Conservation (phyloP, 1,284 basidiomycete genomes). For the Inonotus obliquus region DNA sequence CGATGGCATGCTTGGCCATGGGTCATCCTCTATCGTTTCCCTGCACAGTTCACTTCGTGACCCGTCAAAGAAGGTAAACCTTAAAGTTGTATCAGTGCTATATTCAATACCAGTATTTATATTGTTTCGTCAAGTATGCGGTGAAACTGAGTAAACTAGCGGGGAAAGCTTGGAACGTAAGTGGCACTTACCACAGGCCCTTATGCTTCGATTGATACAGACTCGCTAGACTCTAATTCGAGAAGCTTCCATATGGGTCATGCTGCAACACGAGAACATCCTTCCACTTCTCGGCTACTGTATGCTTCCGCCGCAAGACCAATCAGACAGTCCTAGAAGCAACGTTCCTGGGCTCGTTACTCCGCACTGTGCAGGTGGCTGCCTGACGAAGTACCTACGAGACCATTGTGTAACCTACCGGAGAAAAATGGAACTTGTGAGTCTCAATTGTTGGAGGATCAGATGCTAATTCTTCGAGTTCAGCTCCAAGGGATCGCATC, state of each 20-base stretch:
- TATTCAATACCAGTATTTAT: neutral
- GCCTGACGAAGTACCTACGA: neutral
- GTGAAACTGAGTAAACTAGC: neutral
- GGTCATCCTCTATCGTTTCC: neutral
- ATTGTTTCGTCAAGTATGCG: neutral
- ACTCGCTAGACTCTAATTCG: too few species aligned
- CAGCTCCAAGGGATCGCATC: neutral
- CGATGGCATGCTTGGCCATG: neutral
- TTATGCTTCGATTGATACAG: too few species aligned
- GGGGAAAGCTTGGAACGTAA: neutral
- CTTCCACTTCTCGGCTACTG: slow-evolving; percentile 1
- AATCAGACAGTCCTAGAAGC: neutral
- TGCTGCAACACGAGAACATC: neutral
- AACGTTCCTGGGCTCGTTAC: neutral
- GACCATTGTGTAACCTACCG: neutral
- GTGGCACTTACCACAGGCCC: neutral
- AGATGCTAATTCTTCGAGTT: too few species aligned
- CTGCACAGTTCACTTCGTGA: neutral
- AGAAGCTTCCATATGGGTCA: neutral
- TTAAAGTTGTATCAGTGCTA: neutral
- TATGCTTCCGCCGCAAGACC: neutral
- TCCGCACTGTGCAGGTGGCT: neutral
- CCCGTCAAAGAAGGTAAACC: neutral
- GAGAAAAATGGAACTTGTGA: neutral
- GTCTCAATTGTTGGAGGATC: too few species aligned